phyloP scores from a whole-genome alignment of 177 flowering plant genomes.

The Tripterygium wilfordii region DNA sequence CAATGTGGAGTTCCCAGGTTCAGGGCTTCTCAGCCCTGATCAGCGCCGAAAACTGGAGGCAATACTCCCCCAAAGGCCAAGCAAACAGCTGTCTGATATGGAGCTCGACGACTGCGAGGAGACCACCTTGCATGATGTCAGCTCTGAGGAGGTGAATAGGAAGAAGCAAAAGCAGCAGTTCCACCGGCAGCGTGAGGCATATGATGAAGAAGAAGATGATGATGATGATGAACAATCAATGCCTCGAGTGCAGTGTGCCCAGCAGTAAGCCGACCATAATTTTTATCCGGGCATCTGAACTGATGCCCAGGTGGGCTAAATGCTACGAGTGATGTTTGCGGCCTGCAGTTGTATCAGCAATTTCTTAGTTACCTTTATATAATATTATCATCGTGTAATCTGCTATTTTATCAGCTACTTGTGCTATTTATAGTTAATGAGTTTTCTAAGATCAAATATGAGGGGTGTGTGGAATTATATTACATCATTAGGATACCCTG shows the following conservation, averaged over 20 bases:
- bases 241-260: conserved; percentile 68
- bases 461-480: no score
- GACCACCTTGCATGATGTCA: conserved; percentile 63
- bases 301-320: no score
- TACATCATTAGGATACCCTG: no score
- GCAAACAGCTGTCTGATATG: conserved; percentile 36
- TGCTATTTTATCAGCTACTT: no score
- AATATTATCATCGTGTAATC: no score
- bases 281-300: no score
- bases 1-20: conserved; percentile 30
- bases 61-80: conserved; percentile 30
- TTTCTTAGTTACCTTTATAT: no score
- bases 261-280: conserved; percentile 30
- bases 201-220: conserved; percentile 42
- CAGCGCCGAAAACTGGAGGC: conserved; percentile 36
- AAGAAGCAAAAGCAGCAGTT: conserved; percentile 37
- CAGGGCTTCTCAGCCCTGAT: conserved; percentile 26
- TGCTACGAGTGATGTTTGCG: no score
- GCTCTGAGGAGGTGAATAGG: conserved; percentile 55
- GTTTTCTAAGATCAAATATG: no score
- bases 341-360: neutral
- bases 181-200: conserved; percentile 40
- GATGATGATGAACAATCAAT: no score
- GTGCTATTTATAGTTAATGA: no score
- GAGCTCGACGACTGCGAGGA: conserved; percentile 74